Evolutionary conservation across 495 filamentous ascomycete genomes (phyloP).

Genomic region (Parmelia sp.): DNA sequence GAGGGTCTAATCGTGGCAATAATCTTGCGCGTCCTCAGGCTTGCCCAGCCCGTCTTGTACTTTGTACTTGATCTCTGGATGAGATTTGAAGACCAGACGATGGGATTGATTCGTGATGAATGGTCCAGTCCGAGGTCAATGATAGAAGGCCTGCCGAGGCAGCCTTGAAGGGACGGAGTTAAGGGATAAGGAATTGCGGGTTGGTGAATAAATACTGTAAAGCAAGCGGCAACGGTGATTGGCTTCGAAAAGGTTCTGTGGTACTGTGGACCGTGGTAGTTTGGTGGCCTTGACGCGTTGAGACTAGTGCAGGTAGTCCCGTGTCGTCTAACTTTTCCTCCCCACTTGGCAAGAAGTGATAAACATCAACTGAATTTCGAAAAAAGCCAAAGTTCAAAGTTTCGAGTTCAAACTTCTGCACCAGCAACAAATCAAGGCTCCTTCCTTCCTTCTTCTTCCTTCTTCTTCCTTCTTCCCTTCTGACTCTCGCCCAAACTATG

Average conservation of each 20-base stretch:
- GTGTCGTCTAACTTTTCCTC: constrained; percentile 15
- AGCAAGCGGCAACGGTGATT: neutral
- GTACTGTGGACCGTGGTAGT: no score
- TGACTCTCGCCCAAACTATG: neutral
- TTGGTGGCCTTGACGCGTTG: constrained; percentile 18
- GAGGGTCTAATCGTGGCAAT: constrained; percentile 3
- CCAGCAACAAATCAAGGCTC: neutral
- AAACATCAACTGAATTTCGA: neutral
- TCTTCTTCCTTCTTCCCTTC: neutral
- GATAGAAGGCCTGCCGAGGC: neutral
- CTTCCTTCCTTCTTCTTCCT: neutral
- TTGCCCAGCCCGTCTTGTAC: neutral
- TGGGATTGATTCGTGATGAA: neutral
- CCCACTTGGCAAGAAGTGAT: constrained; percentile 12
- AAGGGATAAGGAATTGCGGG: neutral
- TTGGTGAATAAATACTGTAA: no score
- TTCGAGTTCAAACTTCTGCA: constrained; percentile 1
- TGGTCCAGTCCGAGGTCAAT: neutral
- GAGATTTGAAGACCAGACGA: neutral
- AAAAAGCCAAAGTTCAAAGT: constrained; percentile 2
- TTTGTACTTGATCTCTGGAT: neutral
- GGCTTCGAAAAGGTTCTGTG: neutral
- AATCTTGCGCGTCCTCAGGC: neutral
- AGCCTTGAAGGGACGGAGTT: neutral
- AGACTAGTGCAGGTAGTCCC: constrained; percentile 13